Evolutionary conservation across 2,329 filamentous ascomycete genomes (phyloP).

Genomic region (Cladophialophora exuberans): DNA sequence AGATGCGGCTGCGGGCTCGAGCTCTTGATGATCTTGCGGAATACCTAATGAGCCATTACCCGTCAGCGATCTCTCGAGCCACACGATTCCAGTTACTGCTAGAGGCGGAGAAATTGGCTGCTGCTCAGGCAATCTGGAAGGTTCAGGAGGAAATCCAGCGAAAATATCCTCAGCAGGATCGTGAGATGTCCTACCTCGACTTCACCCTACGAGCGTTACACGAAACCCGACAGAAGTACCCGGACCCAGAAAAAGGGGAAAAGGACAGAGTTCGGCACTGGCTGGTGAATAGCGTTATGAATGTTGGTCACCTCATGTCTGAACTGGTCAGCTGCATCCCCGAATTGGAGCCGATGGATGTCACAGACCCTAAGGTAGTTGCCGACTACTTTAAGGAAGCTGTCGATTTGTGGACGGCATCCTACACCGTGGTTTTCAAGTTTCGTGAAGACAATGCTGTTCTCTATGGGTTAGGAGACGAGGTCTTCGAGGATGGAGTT

Average conservation of each 20-base stretch:
- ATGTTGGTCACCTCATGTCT: slow-evolving; percentile 73
- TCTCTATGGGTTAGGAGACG: slow-evolving; percentile 72
- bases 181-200: slow-evolving; percentile 71
- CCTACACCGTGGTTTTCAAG: slow-evolving; percentile 64
- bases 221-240: slow-evolving; percentile 72
- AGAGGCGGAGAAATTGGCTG: slow-evolving; percentile 87
- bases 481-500: slow-evolving; percentile 68
- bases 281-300: slow-evolving; percentile 76
- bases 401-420: slow-evolving; percentile 70
- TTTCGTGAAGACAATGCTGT: slow-evolving; percentile 73
- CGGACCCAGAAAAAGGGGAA: slow-evolving; percentile 67
- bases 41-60: slow-evolving; percentile 68
- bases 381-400: slow-evolving; percentile 65
- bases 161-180: slow-evolving; percentile 57
- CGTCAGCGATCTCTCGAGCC: slow-evolving; percentile 64
- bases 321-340: slow-evolving; percentile 80
- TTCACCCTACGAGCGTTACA: slow-evolving; percentile 77
- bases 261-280: slow-evolving; percentile 81
- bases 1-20: slow-evolving; percentile 71
- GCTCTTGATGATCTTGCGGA: slow-evolving; percentile 75
- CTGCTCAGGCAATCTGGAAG: slow-evolving; percentile 78
- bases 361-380: slow-evolving; percentile 55
- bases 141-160: slow-evolving; percentile 72
- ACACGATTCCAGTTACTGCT: slow-evolving; percentile 82
- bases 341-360: slow-evolving; percentile 65